Base-by-base conservation (phyloP, 495 filamentous ascomycete genomes). In the Lepraria neglecta region DNA sequence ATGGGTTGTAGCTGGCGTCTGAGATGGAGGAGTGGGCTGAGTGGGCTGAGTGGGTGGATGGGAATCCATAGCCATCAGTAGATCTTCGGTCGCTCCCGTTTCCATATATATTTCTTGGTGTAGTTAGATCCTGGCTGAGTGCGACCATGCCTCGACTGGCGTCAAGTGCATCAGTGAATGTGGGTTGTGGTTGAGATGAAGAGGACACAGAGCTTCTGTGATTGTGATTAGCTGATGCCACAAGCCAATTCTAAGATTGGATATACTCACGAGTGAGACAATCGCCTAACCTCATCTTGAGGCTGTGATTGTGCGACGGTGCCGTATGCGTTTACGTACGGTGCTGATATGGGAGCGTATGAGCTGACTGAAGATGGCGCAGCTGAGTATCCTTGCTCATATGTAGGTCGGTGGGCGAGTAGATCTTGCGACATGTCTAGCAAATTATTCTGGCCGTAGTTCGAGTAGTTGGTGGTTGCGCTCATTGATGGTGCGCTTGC, bases 1-100 rank as follows among this genome's bases (percentile, higher is more conserved):
- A 81, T 12, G 82, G 80, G 64, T 85, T 84, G 62, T 78, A 82
- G 69, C 84, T 77, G 19, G 84, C 82, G 14, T 91, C 95, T 4
- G 94, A 98, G 63, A 97, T 90, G 45, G 95, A 97, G 3, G 95
- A 97, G 67, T 82, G 90, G n/a, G 89, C 83, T 1, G 94, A 97
- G 74, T 97, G 92, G 24, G 24, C 2, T n/a, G n/a, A n/a, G n/a
- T n/a, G n/a, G 17, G 87, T 82, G 17, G 90, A 81, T 2, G 92
- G 92, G 72, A 97, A 97, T 28, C 92, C 92, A 67, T 97, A 97
- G 10, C 90, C 90, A 72, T 96, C 91, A n/a, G 82, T 77, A 3
- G 91, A 92, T 40, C 84, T 84, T 40, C 90, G 80, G 33, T 82
- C 77, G 28, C 75, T 77, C 61, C 81, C 82, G 63, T 84, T 78